Evolutionary conservation across 73 alveolate species (phyloP), one percentile per base, ranked within the genome.

Genomic region (Paramecium tetraurelia): DNA sequence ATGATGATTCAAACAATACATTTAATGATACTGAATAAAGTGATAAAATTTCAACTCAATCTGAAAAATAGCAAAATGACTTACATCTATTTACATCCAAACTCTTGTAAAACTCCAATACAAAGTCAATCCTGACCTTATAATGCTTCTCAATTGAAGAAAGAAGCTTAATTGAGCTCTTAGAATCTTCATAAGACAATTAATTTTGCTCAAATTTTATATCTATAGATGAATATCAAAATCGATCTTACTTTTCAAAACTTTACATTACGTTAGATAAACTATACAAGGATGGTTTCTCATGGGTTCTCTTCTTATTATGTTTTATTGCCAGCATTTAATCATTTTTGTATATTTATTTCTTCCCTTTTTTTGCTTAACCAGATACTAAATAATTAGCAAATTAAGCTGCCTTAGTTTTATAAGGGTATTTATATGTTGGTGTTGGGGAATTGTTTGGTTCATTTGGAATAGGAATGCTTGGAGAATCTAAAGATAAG

Each of bases 401-500:
- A 8, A 11, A 3, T 72, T 72, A 72, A 72, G 27, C 27, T 8
- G 33, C 18, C 38, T 36, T 72, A 3, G 86, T 40, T 33, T 72
- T 72, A 36, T 33, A 33, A 38, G 59, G 86, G 16, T 72, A 72
- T 72, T 21, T 72, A 29, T 72, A 72, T 72, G 86, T 72, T 31
- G 86, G 86, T 36, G 35, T 72, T 29, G 86, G 86, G 5, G 86
- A 33, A 36, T 7, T 72, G 7, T 72, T 72, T 72, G 86, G 86
- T 35, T 36, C 59, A 36, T 72, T 72, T 72, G 53, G 53, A 8
- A 21, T 38, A 16, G 86, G 86, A 72, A 72, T 72, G 59, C 35
- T 72, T 10, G 86, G 86, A 72, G 86, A 72, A 29, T 72, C 33
- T 7, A 72, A 72, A 72, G 86, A 72, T 18, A 72, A 72, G 40